These are phyloP conservation scores for Lojkania enalia DNA, from an alignment of 2,329 filamentous ascomycete species.

Conservation along the genomic window DNA sequence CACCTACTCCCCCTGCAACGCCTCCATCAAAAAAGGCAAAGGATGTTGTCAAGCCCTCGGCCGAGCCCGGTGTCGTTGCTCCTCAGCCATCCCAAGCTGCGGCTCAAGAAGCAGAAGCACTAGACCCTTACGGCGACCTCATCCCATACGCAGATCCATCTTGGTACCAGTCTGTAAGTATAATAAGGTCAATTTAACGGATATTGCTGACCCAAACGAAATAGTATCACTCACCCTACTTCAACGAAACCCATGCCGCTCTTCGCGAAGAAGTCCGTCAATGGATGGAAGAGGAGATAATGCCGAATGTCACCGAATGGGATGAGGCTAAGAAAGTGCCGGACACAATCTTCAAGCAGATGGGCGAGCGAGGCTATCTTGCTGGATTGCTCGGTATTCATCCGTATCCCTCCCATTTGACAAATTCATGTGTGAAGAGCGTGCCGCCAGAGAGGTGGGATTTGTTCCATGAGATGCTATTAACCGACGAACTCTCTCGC, in stretches of 20 bases:
- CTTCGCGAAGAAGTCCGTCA: slow-evolving; percentile 87
- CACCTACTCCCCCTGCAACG: slow-evolving; percentile 55
- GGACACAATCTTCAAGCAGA: slow-evolving; percentile 87
- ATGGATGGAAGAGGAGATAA: slow-evolving; percentile 88
- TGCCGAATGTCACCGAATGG: slow-evolving; percentile 93
- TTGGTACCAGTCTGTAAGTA: slow-evolving; percentile 89
- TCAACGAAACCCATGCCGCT: slow-evolving; percentile 89
- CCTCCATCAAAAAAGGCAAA: slow-evolving; percentile 52
- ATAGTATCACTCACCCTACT: slow-evolving; percentile 94
- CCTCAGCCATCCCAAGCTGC: slow-evolving; percentile 44
- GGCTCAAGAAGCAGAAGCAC: slow-evolving; percentile 66
- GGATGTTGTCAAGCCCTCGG: slow-evolving; percentile 59
- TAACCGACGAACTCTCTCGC: slow-evolving; percentile 93
- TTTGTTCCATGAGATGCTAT: slow-evolving; percentile 93
- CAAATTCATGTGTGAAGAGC: slow-evolving; percentile 68
- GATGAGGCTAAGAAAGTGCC: slow-evolving; percentile 93
- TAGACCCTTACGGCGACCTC: slow-evolving; percentile 83
- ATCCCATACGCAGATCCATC: slow-evolving; percentile 90
- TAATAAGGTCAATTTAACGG: slow-evolving; percentile 8
- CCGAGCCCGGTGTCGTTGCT: slow-evolving; percentile 59
- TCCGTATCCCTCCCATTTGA: slow-evolving; percentile 73
- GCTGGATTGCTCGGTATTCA: slow-evolving; percentile 85
- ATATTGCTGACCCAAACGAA: slow-evolving; percentile 10
- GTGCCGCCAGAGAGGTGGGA: slow-evolving; percentile 92
- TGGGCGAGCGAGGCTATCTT: slow-evolving; percentile 90